A percentile compares a stretch with the other conserved stretches of the same genome.
These are phyloP conservation scores for Endothia cerciana DNA, from an alignment of 2,329 filamentous ascomycete genomes.

Conservation along the genomic window DNA sequence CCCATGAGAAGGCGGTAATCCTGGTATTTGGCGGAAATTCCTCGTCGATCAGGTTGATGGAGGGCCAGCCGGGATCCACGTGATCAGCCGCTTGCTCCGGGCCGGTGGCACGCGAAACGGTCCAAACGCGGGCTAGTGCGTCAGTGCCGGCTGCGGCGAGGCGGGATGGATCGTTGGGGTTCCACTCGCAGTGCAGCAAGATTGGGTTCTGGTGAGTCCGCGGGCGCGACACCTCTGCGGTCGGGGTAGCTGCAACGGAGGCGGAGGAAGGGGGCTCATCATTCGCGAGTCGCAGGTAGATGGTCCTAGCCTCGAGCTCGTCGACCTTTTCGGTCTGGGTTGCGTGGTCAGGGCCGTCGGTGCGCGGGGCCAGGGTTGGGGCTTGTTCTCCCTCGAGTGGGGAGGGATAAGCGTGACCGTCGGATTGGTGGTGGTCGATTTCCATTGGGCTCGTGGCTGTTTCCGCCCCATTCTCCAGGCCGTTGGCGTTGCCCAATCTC, in stretches of 20 bases:
- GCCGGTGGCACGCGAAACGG: slow-evolving; percentile 58
- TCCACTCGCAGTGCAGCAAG: slow-evolving; percentile 71
- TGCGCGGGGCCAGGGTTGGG: slow-evolving; percentile 56
- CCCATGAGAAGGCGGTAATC: slow-evolving; percentile 65
- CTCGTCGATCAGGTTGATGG: slow-evolving; percentile 55
- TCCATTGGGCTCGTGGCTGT: slow-evolving; percentile 63
- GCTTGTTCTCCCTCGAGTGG: slow-evolving; percentile 62
- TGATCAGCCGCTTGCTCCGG: slow-evolving; percentile 50
- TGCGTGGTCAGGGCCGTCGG: slow-evolving; percentile 65
- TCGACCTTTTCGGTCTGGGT: slow-evolving; percentile 68
- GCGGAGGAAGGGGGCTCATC: slow-evolving; percentile 44
- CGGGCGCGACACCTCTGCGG: slow-evolving; percentile 40
- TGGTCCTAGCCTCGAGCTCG: slow-evolving; percentile 63
- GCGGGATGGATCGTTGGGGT: slow-evolving; percentile 65
- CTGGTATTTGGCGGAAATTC: slow-evolving; percentile 55
- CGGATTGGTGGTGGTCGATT: slow-evolving; percentile 52
- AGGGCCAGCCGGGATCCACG: slow-evolving; percentile 49
- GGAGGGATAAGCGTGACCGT: slow-evolving; percentile 67
- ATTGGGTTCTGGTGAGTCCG: slow-evolving; percentile 57
- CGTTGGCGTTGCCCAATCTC: slow-evolving; percentile 62
- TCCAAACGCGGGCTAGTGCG: slow-evolving; percentile 72
- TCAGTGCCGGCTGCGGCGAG: slow-evolving; percentile 71
- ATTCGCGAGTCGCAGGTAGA: slow-evolving; percentile 59
- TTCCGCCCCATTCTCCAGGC: slow-evolving; percentile 54
- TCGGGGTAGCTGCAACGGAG: slow-evolving; percentile 41